These are phyloP conservation scores for Septoria petroselini DNA, from an alignment of 2,329 filamentous ascomycete species.

Conservation along the genomic window DNA sequence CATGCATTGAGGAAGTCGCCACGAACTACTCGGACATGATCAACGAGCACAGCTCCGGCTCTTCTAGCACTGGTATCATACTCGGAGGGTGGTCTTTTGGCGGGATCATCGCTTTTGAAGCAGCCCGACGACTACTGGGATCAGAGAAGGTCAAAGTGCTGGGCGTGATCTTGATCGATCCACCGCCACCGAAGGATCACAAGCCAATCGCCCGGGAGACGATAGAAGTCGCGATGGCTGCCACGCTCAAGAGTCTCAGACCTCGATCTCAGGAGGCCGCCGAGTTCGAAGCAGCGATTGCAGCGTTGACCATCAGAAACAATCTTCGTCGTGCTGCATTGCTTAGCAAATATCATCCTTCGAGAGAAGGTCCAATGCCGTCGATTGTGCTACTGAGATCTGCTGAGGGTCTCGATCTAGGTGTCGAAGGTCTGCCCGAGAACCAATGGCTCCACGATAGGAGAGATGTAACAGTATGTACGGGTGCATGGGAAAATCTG, in stretches of 20 bases:
- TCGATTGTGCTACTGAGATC: slow-evolving; percentile 8
- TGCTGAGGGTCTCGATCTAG: slow-evolving; percentile 4
- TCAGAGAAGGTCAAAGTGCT: neutral
- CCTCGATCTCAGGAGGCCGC: slow-evolving; percentile 3
- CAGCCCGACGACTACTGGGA: slow-evolving; percentile 2
- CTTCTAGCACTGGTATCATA: neutral
- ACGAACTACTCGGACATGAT: slow-evolving; percentile 6
- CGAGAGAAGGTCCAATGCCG: slow-evolving; percentile 1
- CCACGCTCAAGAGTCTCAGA: slow-evolving; percentile 1
- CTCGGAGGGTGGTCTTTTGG: slow-evolving; percentile 16
- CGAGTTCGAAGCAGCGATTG: slow-evolving; percentile 13
- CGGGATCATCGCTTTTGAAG: slow-evolving; percentile 15
- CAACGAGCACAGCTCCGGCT: neutral
- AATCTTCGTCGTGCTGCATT: slow-evolving; percentile 15
- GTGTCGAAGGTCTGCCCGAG: slow-evolving; percentile 1
- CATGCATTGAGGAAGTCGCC: slow-evolving; percentile 10
- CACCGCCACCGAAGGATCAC: slow-evolving; percentile 10
- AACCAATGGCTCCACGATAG: slow-evolving; percentile 15
- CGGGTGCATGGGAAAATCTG: slow-evolving; percentile 7
- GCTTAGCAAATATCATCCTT: slow-evolving; percentile 9
- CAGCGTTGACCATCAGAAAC: slow-evolving; percentile 9
- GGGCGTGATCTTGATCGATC: slow-evolving; percentile 14
- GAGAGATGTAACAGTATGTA: slow-evolving; percentile 6
- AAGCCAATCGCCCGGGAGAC: slow-evolving; percentile 11
- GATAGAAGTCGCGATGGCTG: slow-evolving; percentile 12